These are phyloP conservation scores for Penicillium ucsense DNA, from an alignment of 495 filamentous ascomycete species.

Conservation along the genomic window DNA sequence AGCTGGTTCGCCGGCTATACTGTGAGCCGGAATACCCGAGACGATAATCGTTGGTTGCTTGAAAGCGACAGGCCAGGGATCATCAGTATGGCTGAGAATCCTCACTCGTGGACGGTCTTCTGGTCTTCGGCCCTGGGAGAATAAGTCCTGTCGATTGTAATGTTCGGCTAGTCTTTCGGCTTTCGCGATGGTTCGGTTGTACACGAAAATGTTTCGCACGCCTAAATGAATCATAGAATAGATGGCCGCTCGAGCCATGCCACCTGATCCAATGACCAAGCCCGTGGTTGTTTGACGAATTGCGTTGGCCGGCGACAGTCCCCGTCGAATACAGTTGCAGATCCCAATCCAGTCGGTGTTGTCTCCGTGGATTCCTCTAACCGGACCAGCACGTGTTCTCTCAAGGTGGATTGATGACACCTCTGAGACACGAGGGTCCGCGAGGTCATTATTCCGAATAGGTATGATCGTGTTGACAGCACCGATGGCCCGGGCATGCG, in stretches of 20 bases:
- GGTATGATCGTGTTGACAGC: conserved; percentile 71
- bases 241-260: conserved; percentile 71
- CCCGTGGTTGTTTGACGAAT: conserved; percentile 58
- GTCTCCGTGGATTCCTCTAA: conserved; percentile 62
- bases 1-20: conserved; percentile 48
- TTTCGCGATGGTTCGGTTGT: conserved; percentile 53
- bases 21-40: conserved; percentile 62
- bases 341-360: conserved; percentile 85
- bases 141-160: conserved; percentile 46
- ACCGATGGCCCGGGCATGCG: conserved; percentile 67
- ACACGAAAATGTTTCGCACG: conserved; percentile 64
- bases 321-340: conserved; percentile 54
- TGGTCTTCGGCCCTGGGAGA: conserved; percentile 7
- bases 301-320: conserved; percentile 67
- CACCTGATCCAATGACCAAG: conserved; percentile 68
- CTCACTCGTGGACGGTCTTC: conserved; percentile 33
- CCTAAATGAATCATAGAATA: conserved; percentile 71
- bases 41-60: conserved; percentile 66
- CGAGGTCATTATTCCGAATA: conserved; percentile 45
- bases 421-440: conserved; percentile 27
- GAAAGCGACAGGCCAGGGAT: conserved; percentile 53
- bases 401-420: conserved; percentile 42
- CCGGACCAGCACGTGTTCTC: conserved; percentile 51
- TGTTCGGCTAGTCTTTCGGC: conserved; percentile 56
- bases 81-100: conserved; percentile 44